Percentiles rank a stretch among this genome's conserved stretches.
Evolutionary conservation across 2,329 filamentous ascomycete species (phyloP).

Genomic region (Botrytis fabae): DNA sequence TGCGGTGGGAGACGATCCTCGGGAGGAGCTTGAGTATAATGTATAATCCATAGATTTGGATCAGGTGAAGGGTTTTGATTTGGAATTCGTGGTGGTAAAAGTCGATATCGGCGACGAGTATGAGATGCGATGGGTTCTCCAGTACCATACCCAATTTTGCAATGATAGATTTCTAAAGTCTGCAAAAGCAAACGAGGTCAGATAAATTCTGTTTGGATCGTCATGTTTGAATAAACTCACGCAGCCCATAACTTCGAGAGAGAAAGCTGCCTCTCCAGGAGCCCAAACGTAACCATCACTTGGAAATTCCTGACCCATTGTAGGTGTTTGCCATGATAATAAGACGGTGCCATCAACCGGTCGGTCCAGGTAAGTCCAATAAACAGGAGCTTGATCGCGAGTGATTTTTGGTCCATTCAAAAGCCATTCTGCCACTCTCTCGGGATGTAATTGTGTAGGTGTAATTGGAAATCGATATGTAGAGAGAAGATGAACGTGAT

Average conservation of each 20-base stretch:
- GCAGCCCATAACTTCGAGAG: slow-evolving; percentile 70
- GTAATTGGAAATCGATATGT: slow-evolving; percentile 76
- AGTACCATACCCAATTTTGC: slow-evolving; percentile 77
- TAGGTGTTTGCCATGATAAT: slow-evolving; percentile 84
- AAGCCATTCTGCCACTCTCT: slow-evolving; percentile 81
- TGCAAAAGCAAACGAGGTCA: slow-evolving; percentile 42
- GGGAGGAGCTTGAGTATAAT: slow-evolving; percentile 78
- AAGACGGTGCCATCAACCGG: slow-evolving; percentile 81
- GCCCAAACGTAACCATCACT: slow-evolving; percentile 94
- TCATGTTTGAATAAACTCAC: slow-evolving; percentile 46
- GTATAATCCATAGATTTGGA: slow-evolving; percentile 83
- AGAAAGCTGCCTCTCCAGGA: slow-evolving; percentile 74
- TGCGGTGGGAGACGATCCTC: slow-evolving; percentile 70
- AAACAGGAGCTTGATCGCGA: slow-evolving; percentile 81
- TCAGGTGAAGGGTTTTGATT: slow-evolving; percentile 73
- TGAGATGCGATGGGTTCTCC: slow-evolving; percentile 75
- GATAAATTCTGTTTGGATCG: not conserved
- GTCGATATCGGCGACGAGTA: slow-evolving; percentile 80
- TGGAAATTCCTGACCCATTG: slow-evolving; percentile 71
- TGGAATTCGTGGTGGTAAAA: slow-evolving; percentile 69
- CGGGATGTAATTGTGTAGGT: slow-evolving; percentile 63
- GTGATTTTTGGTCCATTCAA: slow-evolving; percentile 81
- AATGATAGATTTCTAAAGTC: slow-evolving; percentile 86
- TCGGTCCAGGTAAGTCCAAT: slow-evolving; percentile 86
- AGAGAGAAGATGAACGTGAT: slow-evolving; percentile 85